Base-by-base conservation (phyloP, 164 flowering plant genomes). In the Saururus chinensis region DNA sequence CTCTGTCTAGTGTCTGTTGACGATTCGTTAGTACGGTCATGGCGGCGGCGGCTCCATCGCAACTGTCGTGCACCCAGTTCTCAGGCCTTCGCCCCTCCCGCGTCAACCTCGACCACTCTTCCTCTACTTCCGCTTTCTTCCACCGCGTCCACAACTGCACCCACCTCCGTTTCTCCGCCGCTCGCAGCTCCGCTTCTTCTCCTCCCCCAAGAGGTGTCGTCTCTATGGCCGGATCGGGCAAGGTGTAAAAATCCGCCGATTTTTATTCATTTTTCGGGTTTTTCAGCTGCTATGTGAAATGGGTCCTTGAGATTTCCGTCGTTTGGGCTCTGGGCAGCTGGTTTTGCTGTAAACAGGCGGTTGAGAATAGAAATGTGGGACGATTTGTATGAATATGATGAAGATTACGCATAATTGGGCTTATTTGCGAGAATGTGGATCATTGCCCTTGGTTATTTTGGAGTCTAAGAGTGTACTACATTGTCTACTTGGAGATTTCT, bases 141-240 rank as follows among this genome's bases (percentile, higher is more conserved):
- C 75, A 68, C 17, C 77, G 68, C 54, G 62, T 75, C 69, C 66
- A 73, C 51, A 9, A 2, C 2, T 75, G 88, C 35, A 19, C 59
- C 21, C 77, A 73, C 49, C 74, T 84, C 63, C 81, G 79, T 17
- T 52, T 82, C 67, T 73, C 37, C 37, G 37, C 37, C 37, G 89
- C 51, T n/a, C n/a, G n/a, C n/a, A n/a, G n/a, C 63, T 82, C 24
- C 59, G 78, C 57, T 8, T 10, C 21, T 24, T 11, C 58, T 20
- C 40, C 40, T 64, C 72, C 72, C 48, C 70, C 73, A 59, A 66
- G 74, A 71, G 71, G 80, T 24, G 83, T 76, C 49, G 87, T 80
- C 45, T 60, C 96, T 64, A 92, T 92, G 98, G 95, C 93, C 42
- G 93, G 88, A 66, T 66, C 95, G 16, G 91, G 93, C 60, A 86